Base-by-base conservation (phyloP, 768 basidiomycete genomes). In the Boletus speciosus region DNA sequence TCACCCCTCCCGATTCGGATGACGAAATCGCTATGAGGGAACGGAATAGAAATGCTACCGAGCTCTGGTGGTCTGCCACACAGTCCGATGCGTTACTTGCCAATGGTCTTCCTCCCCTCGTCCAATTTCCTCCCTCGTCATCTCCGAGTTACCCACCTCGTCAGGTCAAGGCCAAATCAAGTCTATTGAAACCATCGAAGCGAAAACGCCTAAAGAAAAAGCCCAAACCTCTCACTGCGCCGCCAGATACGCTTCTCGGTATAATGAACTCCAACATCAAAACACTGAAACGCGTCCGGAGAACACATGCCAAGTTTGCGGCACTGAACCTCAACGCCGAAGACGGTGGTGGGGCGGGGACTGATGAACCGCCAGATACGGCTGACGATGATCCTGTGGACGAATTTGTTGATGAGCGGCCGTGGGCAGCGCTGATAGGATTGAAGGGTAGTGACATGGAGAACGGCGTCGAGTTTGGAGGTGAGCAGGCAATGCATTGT, bases 211-310 rank as follows among this genome's bases (percentile, higher is more conserved):
- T 59, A 64, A 55, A 67, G 64, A 61, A 61, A 25, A 61, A 42
- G 38, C 40, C 12, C 14, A 61, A 39, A 36, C 55, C 34, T 21
- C 54, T 53, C 42, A 58, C 50, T 36, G 61, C 65, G 16, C 48
- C 69, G 62, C 64, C 74, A 66, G 63, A 78, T 46, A 78, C 85
- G 1, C 70, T 93, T 19, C 73, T 90, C n/a, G 72, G 71, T 15
- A 61, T 84, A 49, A 90, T 93, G 84, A 90, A 88, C 66, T 74
- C 74, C 48, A 93, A 93, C 63, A 82, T 93, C 53, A 81, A 78
- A 59, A 87, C 87, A 3, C 78, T 92, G 73, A 82, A 84, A 54
- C 80, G 85, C 25, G 79, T 93, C 31, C 76, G 88, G 49, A 80
- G 81, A 57, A 89, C 85, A 0, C 88, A 93, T 64, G 74, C 80